Evolutionary conservation across 2,329 filamentous ascomycete species (phyloP), one percentile per base, ranked within the genome.

Genomic region (Ascochyta fabae): DNA sequence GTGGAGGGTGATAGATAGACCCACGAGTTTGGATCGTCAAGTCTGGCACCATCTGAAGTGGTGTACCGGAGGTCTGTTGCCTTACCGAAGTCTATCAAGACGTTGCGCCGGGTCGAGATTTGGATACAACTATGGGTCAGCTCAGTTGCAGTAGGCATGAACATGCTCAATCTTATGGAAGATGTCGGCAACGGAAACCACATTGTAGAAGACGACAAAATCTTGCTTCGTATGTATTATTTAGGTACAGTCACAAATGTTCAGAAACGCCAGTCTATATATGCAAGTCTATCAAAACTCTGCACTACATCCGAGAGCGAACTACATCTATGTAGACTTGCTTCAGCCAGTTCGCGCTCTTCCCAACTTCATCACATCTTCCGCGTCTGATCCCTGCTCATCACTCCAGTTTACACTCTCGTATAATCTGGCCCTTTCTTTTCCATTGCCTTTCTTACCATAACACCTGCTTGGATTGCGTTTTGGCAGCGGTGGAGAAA

Each of bases 401-500:
- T 44, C 39, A 34, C 39, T 48, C 51, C 34, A 48, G 5, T 27
- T 24, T 4, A 33, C 22, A 29, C 22, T 46, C 42, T 40, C 41
- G 10, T 39, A 15, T 10, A 6, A 19, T 3, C 23, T 48, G 13
- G 16, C 33, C 19, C 23, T 19, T n/a, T 22, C 13, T 7, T 24
- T 24, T 8, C 19, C 42, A 13, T 35, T 35, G 6, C 36, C 22
- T 13, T 33, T 43, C 26, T 15, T 48, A 2, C 27, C 23, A 4
- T 16, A 13, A 9, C n/a, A 3, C 6, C 52, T 22, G 35, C 36
- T 41, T 5, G 39, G 46, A 33, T 36, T 41, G 2, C 40, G 34
- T 29, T 49, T 27, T 9, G 41, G 46, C 23, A 55, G 22, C 27
- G 40, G 40, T 1, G 52, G 46, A 12, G 40, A 45, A 4, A 55